Base-by-base conservation (phyloP, 106 monocot genomes). In the Ottelia alismoides region DNA sequence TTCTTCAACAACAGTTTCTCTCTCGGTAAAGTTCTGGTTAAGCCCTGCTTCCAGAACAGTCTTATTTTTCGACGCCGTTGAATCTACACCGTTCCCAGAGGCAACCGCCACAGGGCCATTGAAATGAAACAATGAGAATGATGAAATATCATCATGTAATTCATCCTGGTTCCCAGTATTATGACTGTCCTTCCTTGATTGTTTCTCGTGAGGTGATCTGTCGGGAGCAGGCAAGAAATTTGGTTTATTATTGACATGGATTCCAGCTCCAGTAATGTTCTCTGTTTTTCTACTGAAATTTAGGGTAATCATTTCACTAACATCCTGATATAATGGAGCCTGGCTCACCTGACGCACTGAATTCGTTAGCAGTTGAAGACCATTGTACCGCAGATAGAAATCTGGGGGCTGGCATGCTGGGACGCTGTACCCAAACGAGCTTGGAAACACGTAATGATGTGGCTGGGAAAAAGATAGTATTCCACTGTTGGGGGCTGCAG, bases 381-480 rank as follows among this genome's bases (percentile, higher is more conserved):
- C 21, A 20, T 61, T 67, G 53, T 61, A 76, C n/a, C n/a, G n/a
- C n/a, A n/a, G n/a, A n/a, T n/a, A n/a, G n/a, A n/a, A n/a, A n/a
- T n/a, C n/a, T n/a, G 65, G 45, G 4, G 60, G 40, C 11, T 20
- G 57, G 32, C 55, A 59, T 32, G 66, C 28, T n/a, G 60, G 24
- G 24, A 73, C 25, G 57, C 71, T 73, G 72, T 62, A 74, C 28
- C 71, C 69, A 57, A 81, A 28, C 23, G 68, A 56, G 28, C 56
- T 35, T 16, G 66, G 52, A 69, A 58, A 52, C 31, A 74, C 14
- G 50, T 66, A 75, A 26, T 77, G 77, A 50, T 55, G 54, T 16
- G 52, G 57, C 53, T 74, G 79, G 6, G 72, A 60, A 67, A 74
- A 80, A 16, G 70, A 67, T 26, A 79, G 20, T 20, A 69, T 49